Evolutionary conservation across 2,329 filamentous ascomycete genomes (phyloP).

Genomic region (Colletotrichum cereale): DNA sequence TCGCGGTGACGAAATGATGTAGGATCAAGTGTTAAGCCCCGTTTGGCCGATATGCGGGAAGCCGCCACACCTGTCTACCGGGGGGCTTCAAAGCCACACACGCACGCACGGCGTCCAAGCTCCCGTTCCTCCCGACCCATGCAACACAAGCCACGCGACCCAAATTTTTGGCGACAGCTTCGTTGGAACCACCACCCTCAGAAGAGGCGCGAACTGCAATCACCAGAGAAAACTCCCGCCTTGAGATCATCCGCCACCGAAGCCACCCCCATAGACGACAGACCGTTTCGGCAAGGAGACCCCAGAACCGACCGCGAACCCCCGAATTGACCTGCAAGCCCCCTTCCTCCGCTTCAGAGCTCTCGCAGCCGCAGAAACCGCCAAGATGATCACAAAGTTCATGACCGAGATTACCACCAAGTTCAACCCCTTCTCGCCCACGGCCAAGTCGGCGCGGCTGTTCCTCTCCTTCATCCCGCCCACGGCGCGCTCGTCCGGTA

Average conservation of each 20-base stretch:
- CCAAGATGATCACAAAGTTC: slow-evolving; percentile 85
- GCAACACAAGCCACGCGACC: slow-evolving; percentile 25
- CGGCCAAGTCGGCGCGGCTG: slow-evolving; percentile 85
- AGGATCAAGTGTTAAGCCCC: slow-evolving; percentile 4
- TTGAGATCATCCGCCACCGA: not conserved
- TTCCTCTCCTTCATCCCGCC: slow-evolving; percentile 90
- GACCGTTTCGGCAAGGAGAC: not conserved
- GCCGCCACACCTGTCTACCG: not conserved
- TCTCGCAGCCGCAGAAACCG: not conserved
- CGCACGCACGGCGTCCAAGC: slow-evolving; percentile 28
- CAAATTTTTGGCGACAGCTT: slow-evolving; percentile 41
- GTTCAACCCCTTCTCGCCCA: slow-evolving; percentile 91
- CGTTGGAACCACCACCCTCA: not conserved
- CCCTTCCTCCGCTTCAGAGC: not conserved
- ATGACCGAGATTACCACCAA: slow-evolving; percentile 85
- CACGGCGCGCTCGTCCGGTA: slow-evolving; percentile 77
- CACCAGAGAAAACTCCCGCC: not conserved
- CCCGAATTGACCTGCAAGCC: not conserved
- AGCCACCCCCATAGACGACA: not conserved
- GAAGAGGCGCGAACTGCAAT: not conserved
- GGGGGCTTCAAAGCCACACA: slow-evolving; percentile 10
- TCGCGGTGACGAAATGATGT: slow-evolving; percentile 42
- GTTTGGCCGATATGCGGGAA: slow-evolving; percentile 2
- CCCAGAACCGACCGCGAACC: not conserved
- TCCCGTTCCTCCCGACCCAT: slow-evolving; percentile 22